Evolutionary conservation across 176 grass and related monocot genomes (phyloP).

Genomic region (Thalia dealbata): DNA sequence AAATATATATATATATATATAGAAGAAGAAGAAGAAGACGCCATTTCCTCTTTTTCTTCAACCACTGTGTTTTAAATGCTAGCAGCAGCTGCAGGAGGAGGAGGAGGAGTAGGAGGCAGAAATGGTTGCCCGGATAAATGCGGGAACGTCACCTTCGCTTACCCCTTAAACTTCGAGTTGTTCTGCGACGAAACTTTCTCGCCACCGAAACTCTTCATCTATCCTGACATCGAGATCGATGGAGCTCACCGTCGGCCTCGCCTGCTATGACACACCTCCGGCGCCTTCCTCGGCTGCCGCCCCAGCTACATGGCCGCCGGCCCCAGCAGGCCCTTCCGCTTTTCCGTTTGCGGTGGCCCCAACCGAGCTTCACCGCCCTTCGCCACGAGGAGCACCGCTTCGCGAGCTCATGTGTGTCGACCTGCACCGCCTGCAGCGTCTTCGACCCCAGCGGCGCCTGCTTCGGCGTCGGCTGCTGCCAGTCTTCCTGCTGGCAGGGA

Average conservation of each 20-base stretch:
- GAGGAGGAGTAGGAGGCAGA: too few relatives aligned
- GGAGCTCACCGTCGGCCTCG: slow-evolving; percentile 10
- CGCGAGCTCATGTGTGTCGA: slow-evolving; percentile 35
- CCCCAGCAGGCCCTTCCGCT: background rate
- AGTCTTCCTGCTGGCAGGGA: background rate
- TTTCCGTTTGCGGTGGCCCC: slow-evolving; percentile 29
- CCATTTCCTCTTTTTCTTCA: too few relatives aligned
- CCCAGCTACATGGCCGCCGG: background rate
- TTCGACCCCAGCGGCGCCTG: slow-evolving; percentile 5
- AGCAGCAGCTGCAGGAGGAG: background rate
- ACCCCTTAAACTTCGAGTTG: slow-evolving; percentile 36
- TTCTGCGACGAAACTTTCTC: slow-evolving; percentile 18
- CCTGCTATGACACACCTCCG: slow-evolving; percentile 26
- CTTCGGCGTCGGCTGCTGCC: slow-evolving; percentile 46
- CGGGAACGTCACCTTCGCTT: slow-evolving; percentile 36
- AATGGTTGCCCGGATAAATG: slow-evolving; percentile 33
- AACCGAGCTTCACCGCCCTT: slow-evolving; percentile 24
- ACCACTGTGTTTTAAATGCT: too few relatives aligned
- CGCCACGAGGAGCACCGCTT: slow-evolving; percentile 34
- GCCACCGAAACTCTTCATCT: slow-evolving; percentile 28
- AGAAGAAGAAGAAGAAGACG: too few relatives aligned
- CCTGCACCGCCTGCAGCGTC: slow-evolving; percentile 20
- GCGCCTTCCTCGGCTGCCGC: rapidly evolving
- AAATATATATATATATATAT: too few relatives aligned
- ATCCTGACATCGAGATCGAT: background rate